A percentile compares a stretch with the other conserved stretches of the same genome.
Evolutionary conservation across 345 rosid genomes (phyloP).

Genomic region (Geranium rotundifolium): DNA sequence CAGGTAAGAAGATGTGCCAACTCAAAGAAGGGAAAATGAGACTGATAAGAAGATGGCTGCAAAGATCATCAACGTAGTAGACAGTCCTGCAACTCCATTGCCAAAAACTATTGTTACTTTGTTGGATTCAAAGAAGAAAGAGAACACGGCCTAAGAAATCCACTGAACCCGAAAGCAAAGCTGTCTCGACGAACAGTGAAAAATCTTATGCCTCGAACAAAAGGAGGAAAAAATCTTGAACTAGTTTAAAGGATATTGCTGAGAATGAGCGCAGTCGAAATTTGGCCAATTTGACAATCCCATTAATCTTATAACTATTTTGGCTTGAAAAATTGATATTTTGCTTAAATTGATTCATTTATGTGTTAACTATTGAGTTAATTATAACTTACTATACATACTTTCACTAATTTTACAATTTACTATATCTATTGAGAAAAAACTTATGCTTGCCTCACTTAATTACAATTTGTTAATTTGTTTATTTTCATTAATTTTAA

Average conservation of each 20-base stretch:
- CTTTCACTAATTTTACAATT: too few relatives aligned
- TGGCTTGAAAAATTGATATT: too few relatives aligned
- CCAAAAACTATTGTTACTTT: conserved; percentile 15
- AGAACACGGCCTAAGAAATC: conserved; percentile 23
- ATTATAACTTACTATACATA: too few relatives aligned
- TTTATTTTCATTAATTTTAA: too few relatives aligned
- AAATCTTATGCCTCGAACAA: conserved; percentile 25
- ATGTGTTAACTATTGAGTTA: too few relatives aligned
- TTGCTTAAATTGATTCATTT: too few relatives aligned
- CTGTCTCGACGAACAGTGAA: conserved; percentile 4
- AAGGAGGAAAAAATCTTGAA: conserved; percentile 43
- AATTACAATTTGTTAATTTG: too few relatives aligned
- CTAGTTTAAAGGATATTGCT: conserved; percentile 38
- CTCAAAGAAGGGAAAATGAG: conserved; percentile 11
- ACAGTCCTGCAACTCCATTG: conserved; percentile 23
- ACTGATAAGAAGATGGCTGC: neutral
- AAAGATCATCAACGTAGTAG: neutral
- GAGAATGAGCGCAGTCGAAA: conserved; percentile 17
- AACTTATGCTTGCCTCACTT: too few relatives aligned
- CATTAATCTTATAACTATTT: conserved; percentile 18
- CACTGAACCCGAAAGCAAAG: conserved; percentile 18
- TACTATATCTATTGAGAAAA: too few relatives aligned
- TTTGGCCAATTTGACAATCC: conserved; percentile 15
- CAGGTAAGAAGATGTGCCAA: too few relatives aligned
- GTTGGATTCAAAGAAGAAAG: conserved; percentile 31